Evolutionary conservation across 2,329 filamentous ascomycete genomes (phyloP).

Genomic region (Epichloe coenophiala): DNA sequence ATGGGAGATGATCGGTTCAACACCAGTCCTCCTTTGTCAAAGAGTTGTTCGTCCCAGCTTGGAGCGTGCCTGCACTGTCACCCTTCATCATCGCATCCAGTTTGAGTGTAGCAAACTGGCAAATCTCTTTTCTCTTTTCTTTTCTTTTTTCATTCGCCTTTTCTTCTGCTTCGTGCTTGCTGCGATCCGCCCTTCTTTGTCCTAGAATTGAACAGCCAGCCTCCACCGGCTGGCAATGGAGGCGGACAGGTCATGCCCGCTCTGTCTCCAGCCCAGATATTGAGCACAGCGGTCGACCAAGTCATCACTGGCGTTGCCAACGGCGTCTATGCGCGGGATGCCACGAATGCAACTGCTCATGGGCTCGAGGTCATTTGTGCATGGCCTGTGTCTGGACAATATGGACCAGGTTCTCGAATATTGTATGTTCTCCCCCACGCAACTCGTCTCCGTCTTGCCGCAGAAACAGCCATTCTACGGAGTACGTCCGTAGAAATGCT

Average conservation of each 20-base stretch:
- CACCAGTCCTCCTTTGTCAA: too few relatives aligned
- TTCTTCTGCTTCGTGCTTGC: not conserved
- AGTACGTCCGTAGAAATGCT: too few relatives aligned
- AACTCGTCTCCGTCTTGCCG: not conserved
- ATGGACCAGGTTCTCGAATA: slow-evolving; percentile 38
- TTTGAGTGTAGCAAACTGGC: not conserved
- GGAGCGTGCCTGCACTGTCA: not conserved
- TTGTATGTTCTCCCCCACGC: slow-evolving; percentile 24
- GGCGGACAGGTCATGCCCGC: slow-evolving; percentile 3
- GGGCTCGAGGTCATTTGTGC: slow-evolving; percentile 35
- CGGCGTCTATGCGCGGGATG: not conserved
- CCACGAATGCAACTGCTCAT: not conserved
- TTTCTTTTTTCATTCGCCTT: too few relatives aligned
- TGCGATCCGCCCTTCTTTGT: not conserved
- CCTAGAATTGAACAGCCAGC: not conserved
- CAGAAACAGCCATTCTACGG: too few relatives aligned
- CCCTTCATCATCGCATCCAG: not conserved
- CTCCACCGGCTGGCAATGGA: not conserved
- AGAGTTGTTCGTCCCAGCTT: too few relatives aligned
- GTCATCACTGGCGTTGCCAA: not conserved
- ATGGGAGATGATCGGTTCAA: too few relatives aligned
- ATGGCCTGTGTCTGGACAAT: slow-evolving; percentile 43
- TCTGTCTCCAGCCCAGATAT: not conserved
- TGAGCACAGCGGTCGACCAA: not conserved
- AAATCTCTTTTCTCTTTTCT: not conserved